phyloP scores from a whole-genome alignment of 2,329 filamentous ascomycete genomes.

The Zarea fungicola region DNA sequence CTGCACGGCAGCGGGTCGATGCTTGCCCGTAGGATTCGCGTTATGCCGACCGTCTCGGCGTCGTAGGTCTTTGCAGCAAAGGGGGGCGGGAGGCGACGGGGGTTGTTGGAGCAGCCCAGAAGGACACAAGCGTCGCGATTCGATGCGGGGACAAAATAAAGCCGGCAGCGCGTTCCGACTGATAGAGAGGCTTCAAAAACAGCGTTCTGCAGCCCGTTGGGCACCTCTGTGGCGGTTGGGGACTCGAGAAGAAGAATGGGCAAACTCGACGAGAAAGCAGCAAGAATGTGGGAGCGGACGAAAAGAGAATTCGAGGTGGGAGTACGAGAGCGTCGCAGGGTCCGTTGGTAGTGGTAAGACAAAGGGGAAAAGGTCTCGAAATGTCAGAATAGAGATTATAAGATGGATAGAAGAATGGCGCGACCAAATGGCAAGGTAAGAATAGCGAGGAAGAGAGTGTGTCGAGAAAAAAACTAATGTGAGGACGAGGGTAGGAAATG shows the following conservation, averaged over 20 bases:
- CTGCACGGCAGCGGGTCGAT: not conserved
- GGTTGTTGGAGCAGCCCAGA: not conserved
- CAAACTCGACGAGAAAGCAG: slow-evolving; percentile 4
- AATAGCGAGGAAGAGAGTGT: slow-evolving; percentile 9
- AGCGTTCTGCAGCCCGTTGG: not conserved
- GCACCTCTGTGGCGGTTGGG: not conserved
- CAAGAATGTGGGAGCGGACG: slow-evolving; percentile 5
- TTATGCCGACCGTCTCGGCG: not conserved
- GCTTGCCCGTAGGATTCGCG: not conserved
- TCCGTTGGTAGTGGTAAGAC: too few relatives aligned
- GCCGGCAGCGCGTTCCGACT: not conserved
- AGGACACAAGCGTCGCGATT: slow-evolving; percentile 5
- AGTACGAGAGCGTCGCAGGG: slow-evolving; percentile 2
- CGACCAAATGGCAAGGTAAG: slow-evolving; percentile 5
- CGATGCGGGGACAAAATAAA: not conserved
- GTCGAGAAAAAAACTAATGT: slow-evolving; percentile 9
- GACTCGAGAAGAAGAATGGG: not conserved
- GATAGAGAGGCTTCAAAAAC: not conserved
- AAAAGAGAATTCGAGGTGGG: not conserved
- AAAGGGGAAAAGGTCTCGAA: not conserved
- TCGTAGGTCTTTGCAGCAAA: not conserved
- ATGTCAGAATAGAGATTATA: not conserved
- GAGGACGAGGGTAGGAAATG: slow-evolving; percentile 13
- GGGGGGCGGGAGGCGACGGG: not conserved
- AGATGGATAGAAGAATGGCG: not conserved